Percentiles rank a stretch among this genome's conserved stretches.
These are phyloP conservation scores for Ustilago sp. DNA, from an alignment of 1,284 basidiomycete genomes.

Conservation along the genomic window DNA sequence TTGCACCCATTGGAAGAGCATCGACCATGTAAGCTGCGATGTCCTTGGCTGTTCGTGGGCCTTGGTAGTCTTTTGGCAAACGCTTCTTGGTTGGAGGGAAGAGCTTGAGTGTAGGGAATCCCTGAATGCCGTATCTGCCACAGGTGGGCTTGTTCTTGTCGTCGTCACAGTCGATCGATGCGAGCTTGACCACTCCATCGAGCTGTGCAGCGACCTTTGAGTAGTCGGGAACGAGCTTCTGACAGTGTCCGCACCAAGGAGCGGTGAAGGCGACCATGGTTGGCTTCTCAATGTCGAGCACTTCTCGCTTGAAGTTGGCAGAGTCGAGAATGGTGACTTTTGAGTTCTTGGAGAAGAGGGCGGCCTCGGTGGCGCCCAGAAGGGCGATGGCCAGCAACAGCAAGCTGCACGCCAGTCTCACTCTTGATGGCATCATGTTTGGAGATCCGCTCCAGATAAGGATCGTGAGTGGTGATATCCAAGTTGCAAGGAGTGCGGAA, in stretches of 20 bases:
- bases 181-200: slow-evolving; percentile 84
- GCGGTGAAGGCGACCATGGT: slow-evolving; percentile 70
- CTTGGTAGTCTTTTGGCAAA: slow-evolving; percentile 78
- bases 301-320: slow-evolving; percentile 62
- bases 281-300: slow-evolving; percentile 68
- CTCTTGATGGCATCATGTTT: slow-evolving; percentile 4
- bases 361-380: slow-evolving; percentile 30
- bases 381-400: slow-evolving; percentile 29
- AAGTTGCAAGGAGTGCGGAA: neutral
- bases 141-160: slow-evolving; percentile 84
- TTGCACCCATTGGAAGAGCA: slow-evolving; percentile 78
- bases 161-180: slow-evolving; percentile 92
- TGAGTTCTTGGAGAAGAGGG: slow-evolving; percentile 60
- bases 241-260: slow-evolving; percentile 77
- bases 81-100: slow-evolving; percentile 71
- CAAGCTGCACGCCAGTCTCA: slow-evolving; percentile 30
- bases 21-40: slow-evolving; percentile 82
- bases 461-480: neutral
- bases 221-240: slow-evolving; percentile 86
- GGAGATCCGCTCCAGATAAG: neutral
- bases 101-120: slow-evolving; percentile 89
- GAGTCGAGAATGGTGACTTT: slow-evolving; percentile 55
- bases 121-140: slow-evolving; percentile 84
- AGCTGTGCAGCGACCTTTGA: slow-evolving; percentile 83
- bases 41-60: slow-evolving; percentile 79